Conservation (phyloP, 352 stramenopile species). For the Phytopythium montanum region DNA sequence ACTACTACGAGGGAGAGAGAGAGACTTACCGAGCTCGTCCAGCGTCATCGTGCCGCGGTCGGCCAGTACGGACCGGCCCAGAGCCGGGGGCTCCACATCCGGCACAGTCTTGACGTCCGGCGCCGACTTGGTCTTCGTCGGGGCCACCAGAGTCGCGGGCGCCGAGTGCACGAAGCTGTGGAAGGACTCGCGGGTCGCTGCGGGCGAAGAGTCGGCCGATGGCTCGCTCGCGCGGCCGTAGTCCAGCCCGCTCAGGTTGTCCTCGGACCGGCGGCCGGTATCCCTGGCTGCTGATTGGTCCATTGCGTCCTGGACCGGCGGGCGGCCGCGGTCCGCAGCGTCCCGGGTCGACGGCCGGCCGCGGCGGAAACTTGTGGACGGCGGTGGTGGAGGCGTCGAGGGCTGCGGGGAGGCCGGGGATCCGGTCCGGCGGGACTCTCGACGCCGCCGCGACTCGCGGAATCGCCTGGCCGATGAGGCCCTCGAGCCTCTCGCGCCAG, state of each 20-base stretch:
- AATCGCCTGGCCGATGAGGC: not conserved
- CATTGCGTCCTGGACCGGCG: too few species aligned
- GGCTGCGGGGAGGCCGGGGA: not conserved
- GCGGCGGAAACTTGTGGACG: not conserved
- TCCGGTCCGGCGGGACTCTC: not conserved
- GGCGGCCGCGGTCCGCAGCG: too few species aligned
- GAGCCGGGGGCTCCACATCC: not conserved
- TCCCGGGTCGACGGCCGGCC: not conserved
- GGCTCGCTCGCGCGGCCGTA: slow-evolving; percentile 14
- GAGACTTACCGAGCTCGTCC: slow-evolving; percentile 30
- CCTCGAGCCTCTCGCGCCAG: not conserved
- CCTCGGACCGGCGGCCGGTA: not conserved
- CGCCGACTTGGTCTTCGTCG: slow-evolving; percentile 1
- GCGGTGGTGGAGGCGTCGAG: not conserved
- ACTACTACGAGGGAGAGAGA: not conserved
- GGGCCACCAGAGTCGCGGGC: not conserved
- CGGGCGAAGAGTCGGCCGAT: slow-evolving; percentile 10
- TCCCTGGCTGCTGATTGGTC: too few species aligned
- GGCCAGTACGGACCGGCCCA: not conserved
- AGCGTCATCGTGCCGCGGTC: slow-evolving; percentile 25
- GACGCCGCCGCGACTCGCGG: slow-evolving; percentile 3
- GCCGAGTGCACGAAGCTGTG: slow-evolving; percentile 11
- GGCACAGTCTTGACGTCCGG: slow-evolving; percentile 5
- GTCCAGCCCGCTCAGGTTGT: slow-evolving; percentile 5
- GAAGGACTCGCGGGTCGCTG: slow-evolving; percentile 9